phyloP scores from a whole-genome alignment of 371 early-diverging fungal genomes.

The Zancudomyces culisetae region DNA sequence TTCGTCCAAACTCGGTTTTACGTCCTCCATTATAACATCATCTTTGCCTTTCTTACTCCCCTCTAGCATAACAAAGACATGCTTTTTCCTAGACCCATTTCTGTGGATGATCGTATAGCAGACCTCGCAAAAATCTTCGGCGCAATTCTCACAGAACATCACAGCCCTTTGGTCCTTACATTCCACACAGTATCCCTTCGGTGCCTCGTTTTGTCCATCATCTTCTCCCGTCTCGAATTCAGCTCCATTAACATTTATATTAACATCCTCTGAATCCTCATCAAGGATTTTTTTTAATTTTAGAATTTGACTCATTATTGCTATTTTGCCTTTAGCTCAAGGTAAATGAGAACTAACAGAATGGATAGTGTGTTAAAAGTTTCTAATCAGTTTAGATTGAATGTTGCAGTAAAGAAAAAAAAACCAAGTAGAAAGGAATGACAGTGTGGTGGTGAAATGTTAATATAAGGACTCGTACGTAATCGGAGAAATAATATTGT shows the following conservation, averaged over 20 bases:
- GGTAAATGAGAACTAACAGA: no score
- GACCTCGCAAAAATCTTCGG: conserved; percentile 77
- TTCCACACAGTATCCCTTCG: conserved; percentile 66
- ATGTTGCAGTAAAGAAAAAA: no score
- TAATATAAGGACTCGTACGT: no score
- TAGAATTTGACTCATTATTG: not conserved
- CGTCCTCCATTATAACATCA: no score
- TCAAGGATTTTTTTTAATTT: not conserved
- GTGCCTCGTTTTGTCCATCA: conserved; percentile 14
- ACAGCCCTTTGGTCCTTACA: conserved; percentile 66
- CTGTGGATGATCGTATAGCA: conserved; percentile 73
- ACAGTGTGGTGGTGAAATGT: no score
- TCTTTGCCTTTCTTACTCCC: no score
- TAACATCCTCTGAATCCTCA: not conserved
- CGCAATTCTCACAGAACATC: conserved; percentile 49
- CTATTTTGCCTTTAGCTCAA: no score
- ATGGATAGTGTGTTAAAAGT: no score
- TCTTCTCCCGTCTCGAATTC: not conserved
- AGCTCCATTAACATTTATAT: not conserved
- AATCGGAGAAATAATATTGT: no score
- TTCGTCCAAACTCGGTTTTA: no score
- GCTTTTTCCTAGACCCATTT: conserved; percentile 55
- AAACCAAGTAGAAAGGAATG: no score
- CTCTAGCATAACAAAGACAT: conserved; percentile 10
- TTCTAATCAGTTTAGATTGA: no score